These are phyloP conservation scores for Exsudoporus frostii DNA, from an alignment of 768 basidiomycete species.

Conservation along the genomic window DNA sequence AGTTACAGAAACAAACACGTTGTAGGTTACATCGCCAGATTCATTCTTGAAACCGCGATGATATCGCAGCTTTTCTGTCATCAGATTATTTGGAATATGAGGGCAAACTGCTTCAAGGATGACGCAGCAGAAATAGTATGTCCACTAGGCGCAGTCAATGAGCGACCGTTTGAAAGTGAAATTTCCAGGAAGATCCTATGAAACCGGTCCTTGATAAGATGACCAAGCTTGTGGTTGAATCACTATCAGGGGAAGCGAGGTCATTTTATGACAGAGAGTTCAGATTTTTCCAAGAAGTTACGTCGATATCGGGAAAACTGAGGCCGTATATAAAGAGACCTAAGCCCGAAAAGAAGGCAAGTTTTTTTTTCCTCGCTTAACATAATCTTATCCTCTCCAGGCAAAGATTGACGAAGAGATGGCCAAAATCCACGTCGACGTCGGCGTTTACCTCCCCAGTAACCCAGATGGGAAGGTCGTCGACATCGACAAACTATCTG, in stretches of 20 bases:
- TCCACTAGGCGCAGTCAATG: slow-evolving; percentile 7
- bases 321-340: slow-evolving; percentile 94
- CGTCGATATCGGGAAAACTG: slow-evolving; percentile 96
- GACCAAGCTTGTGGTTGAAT: slow-evolving; percentile 73
- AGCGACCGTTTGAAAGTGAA: neutral
- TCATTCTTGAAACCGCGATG: slow-evolving; percentile 96
- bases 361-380: neutral
- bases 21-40: slow-evolving; percentile 87
- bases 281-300: slow-evolving; percentile 92
- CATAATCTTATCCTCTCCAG: slow-evolving; percentile 26
- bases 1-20: neutral
- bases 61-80: slow-evolving; percentile 98
- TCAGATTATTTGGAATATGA: slow-evolving; percentile 99
- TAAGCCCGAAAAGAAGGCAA: slow-evolving; percentile 94
- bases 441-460: slow-evolving; percentile 96
- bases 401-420: slow-evolving; percentile 99
- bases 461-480: slow-evolving; percentile 96
- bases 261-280: slow-evolving; percentile 95
- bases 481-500: slow-evolving; percentile 97
- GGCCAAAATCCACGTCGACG: slow-evolving; percentile 88
- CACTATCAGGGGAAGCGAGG: slow-evolving; percentile 85
- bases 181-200: slow-evolving; percentile 82
- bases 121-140: slow-evolving; percentile 81
- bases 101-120: slow-evolving; percentile 94
- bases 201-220: slow-evolving; percentile 92